Evolutionary conservation across 2,329 filamentous ascomycete species (phyloP), one percentile per base, ranked within the genome.

Genomic region (Phaeosphaeria sp.): DNA sequence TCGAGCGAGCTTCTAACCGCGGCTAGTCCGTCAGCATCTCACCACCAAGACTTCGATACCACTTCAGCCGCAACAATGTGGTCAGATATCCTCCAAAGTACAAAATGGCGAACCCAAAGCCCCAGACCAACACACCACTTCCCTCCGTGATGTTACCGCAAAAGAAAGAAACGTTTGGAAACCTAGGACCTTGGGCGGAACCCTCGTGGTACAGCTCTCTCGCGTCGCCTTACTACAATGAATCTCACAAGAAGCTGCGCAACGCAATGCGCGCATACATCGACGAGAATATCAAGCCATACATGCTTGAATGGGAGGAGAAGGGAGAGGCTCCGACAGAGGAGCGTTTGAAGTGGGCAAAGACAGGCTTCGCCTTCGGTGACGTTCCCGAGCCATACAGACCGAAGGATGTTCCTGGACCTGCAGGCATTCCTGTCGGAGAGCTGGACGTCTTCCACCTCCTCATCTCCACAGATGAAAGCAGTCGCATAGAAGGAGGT

Each of bases 291-390:
- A 79, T 90, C 46, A 76, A 84, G 1, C 87, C 87, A 0, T 79
- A 83, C 61, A 83, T 84, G 3, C 81, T 87, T 30, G 85, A 89
- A 41, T 90, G 88, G 88, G 89, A 90, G 62, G 79, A 77, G 52
- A 71, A 73, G 21, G 81, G 81, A 43, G 76, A 75, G 69, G 81
- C 80, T 3, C 82, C 83, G 2, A 83, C 83, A 1, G 72, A 83
- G 53, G 84, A 64, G 17, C 66, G 70, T 10, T 56, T 74, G 30
- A 70, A 72, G 55, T 80, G 76, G 73, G 78, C 77, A 3, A 65
- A 69, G 6, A 77, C 79, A 9, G 80, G 80, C 15, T 78, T 78
- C 55, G 67, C 76, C 1, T 81, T 81, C 59, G 72, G 73, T 1
- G 80, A 82, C 44, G 77, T 82, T 3, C 80, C 80, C 1, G 64